Evolutionary conservation across 2,329 filamentous ascomycete species (phyloP).

Genomic region (Alternaria arbusti): DNA sequence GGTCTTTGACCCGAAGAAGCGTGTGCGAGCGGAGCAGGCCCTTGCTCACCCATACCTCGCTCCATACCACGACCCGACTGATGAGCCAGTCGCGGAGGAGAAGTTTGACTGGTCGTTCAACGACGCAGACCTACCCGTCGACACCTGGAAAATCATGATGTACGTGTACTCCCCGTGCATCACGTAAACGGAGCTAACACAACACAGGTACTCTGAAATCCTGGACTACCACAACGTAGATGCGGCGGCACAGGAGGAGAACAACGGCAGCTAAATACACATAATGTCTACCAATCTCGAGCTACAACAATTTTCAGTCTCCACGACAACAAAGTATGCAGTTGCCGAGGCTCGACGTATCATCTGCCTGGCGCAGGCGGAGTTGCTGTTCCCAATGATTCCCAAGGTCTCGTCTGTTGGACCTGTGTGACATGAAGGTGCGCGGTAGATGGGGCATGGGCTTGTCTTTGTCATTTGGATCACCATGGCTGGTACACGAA

Average conservation of each 20-base stretch:
- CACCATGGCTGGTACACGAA: conserved; percentile 18
- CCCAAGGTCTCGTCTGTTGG: conserved; percentile 24
- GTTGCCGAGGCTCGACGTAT: conserved; percentile 17
- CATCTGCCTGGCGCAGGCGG: conserved; percentile 22
- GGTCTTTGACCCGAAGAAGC: conserved; percentile 97
- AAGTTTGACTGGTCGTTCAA: conserved; percentile 99
- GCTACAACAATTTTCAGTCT: conserved; percentile 19
- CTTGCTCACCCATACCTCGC: conserved; percentile 92
- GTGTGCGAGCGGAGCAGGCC: conserved; percentile 84
- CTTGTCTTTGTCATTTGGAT: conserved; percentile 19
- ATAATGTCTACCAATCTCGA: conserved; percentile 4
- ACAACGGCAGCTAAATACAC: conserved; percentile 40
- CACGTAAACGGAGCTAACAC: conserved; percentile 18
- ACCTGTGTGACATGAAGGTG: conserved; percentile 14
- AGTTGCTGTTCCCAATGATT: conserved; percentile 20
- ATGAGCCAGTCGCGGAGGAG: conserved; percentile 93
- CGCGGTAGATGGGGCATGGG: conserved; percentile 23
- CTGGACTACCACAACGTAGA: conserved; percentile 98
- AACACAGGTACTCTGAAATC: conserved; percentile 91
- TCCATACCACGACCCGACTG: conserved; percentile 95
- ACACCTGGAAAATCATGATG: conserved; percentile 99
- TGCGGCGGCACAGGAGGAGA: conserved; percentile 57
- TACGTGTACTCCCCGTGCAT: conserved; percentile 50
- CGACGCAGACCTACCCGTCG: conserved; percentile 93
- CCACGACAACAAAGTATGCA: conserved; percentile 11